phyloP scores from a whole-genome alignment of 2,329 filamentous ascomycete genomes.

The Claviceps capensis region DNA sequence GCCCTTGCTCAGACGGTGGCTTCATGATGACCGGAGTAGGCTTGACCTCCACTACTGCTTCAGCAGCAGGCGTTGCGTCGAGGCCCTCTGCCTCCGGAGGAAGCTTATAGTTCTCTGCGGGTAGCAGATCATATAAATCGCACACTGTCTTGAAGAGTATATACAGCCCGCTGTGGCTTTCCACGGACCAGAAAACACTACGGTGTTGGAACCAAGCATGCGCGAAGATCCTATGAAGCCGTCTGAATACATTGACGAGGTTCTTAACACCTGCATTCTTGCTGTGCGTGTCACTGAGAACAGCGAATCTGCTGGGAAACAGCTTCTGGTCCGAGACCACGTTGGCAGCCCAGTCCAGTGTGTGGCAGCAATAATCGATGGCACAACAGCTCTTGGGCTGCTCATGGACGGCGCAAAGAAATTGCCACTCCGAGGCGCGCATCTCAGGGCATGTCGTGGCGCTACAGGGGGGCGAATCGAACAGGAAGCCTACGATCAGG shows the following conservation, averaged over 20 bases:
- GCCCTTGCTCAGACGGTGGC: conserved; percentile 17
- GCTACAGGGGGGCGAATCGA: conserved; percentile 81
- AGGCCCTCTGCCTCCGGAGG: conserved; percentile 84
- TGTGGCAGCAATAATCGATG: conserved; percentile 98
- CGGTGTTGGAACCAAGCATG: conserved; percentile 98
- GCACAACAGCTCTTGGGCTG: conserved; percentile 94
- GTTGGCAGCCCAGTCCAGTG: conserved; percentile 93
- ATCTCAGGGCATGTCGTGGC: conserved; percentile 88
- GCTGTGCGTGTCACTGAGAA: conserved; percentile 41
- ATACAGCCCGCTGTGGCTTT: conserved; percentile 82
- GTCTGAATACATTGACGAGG: conserved; percentile 85
- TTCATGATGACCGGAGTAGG: conserved; percentile 23
- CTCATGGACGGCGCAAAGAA: conserved; percentile 93
- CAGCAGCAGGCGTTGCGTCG: conserved; percentile 32
- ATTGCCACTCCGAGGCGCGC: conserved; percentile 98
- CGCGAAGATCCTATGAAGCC: conserved; percentile 91
- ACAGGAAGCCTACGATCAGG: conserved; percentile 83
- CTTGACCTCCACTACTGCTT: conserved; percentile 28
- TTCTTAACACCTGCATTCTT: conserved; percentile 60
- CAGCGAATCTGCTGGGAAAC: conserved; percentile 72
- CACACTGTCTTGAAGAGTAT: conserved; percentile 96
- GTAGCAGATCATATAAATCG: conserved; percentile 78
- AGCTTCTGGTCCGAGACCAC: conserved; percentile 89
- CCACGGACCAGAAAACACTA: conserved; percentile 87
- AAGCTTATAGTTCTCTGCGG: conserved; percentile 90